Evolutionary conservation across 257 asterid genomes (phyloP).

Genomic region (Solanum bulbocastanum): DNA sequence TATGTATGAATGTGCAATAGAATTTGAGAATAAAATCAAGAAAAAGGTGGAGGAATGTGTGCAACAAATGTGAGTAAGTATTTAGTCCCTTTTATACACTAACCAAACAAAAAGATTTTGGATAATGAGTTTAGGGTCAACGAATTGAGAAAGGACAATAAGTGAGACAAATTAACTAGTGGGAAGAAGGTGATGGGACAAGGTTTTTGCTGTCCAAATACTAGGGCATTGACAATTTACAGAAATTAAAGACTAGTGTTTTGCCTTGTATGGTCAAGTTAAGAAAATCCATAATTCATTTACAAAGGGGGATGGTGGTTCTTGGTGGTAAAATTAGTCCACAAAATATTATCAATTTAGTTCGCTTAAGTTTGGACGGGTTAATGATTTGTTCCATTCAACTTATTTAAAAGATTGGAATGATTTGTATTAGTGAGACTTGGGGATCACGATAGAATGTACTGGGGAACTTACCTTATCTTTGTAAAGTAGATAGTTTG

Average conservation of each 20-base stretch:
- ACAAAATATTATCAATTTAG: neutral
- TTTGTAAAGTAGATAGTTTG: neutral
- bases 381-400: neutral
- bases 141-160: neutral
- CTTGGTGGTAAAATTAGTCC: neutral
- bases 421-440: neutral
- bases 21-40: neutral
- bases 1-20: neutral
- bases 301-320: neutral
- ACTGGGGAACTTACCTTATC: neutral
- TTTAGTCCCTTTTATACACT: neutral
- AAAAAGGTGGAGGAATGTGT: neutral
- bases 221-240: neutral
- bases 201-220: neutral
- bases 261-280: constrained; percentile 5
- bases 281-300: neutral
- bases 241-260: neutral
- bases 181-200: constrained; percentile 6
- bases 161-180: neutral
- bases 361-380: neutral
- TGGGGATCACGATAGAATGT: neutral
- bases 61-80: neutral
- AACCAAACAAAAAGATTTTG: neutral
- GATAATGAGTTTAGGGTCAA: neutral
- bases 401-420: neutral